Evolutionary conservation across 2,329 filamentous ascomycete species (phyloP).

Genomic region (Colletotrichum cereale): DNA sequence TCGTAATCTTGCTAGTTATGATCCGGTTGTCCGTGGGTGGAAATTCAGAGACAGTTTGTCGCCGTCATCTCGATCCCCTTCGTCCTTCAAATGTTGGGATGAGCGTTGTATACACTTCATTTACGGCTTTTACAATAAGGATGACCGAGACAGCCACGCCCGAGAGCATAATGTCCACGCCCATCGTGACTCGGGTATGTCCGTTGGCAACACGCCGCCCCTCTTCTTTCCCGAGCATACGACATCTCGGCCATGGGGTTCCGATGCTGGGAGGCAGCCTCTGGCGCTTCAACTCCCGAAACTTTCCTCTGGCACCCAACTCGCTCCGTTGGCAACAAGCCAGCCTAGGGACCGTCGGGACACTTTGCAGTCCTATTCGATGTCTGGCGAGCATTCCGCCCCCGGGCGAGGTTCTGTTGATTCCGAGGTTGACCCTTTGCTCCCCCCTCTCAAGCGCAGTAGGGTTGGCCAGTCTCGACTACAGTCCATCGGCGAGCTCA

Average conservation of each 20-base stretch:
- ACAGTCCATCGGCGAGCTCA: constrained; percentile 69
- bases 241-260: constrained; percentile 50
- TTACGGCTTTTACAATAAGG: constrained; percentile 65
- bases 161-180: constrained; percentile 57
- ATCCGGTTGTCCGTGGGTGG: constrained; percentile 60
- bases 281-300: constrained; percentile 57
- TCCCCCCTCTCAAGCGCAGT: constrained; percentile 67
- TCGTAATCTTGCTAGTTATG: constrained; percentile 62
- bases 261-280: constrained; percentile 45
- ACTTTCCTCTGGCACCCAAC: constrained; percentile 48
- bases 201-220: constrained; percentile 53
- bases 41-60: constrained; percentile 53
- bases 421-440: constrained; percentile 62
- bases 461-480: constrained; percentile 65
- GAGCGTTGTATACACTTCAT: constrained; percentile 69
- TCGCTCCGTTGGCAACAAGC: constrained; percentile 52
- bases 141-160: constrained; percentile 65
- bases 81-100: constrained; percentile 67
- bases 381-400: constrained; percentile 54
- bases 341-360: constrained; percentile 56
- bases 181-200: constrained; percentile 60
- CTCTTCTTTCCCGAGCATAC: constrained; percentile 51
- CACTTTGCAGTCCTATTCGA: constrained; percentile 55
- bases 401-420: constrained; percentile 57
- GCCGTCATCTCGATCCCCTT: constrained; percentile 50